Percentiles rank a stretch among this genome's conserved stretches.
phyloP scores from a whole-genome alignment of 306 rosid genomes.

The Spatholobus suberectus region DNA sequence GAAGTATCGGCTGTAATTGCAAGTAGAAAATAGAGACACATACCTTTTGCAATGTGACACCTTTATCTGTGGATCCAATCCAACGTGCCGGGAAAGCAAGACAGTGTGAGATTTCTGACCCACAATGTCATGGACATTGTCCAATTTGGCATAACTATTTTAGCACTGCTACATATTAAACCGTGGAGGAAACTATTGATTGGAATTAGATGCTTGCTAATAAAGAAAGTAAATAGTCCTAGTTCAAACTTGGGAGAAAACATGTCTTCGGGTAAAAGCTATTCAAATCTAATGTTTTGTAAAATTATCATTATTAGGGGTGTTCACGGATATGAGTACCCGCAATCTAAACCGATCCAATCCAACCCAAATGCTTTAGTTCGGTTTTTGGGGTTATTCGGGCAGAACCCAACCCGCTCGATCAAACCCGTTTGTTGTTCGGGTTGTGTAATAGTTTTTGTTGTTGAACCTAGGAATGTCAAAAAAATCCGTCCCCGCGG shows the following conservation, averaged over 20 bases:
- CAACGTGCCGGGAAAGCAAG: conserved; percentile 31
- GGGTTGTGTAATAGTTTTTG: too few relatives aligned
- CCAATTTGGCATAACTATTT: conserved; percentile 29
- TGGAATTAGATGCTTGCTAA: conserved; percentile 26
- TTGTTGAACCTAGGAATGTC: too few relatives aligned
- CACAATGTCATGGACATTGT: conserved; percentile 26
- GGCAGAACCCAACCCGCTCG: too few relatives aligned
- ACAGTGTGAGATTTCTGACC: conserved; percentile 8
- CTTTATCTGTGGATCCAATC: conserved; percentile 33
- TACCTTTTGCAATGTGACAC: conserved; percentile 38
- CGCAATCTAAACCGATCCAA: too few relatives aligned
- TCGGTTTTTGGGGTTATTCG: too few relatives aligned
- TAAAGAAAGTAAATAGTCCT: conserved; percentile 5
- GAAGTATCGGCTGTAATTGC: conserved; percentile 31
- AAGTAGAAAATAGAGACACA: conserved; percentile 18
- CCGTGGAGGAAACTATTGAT: not conserved
- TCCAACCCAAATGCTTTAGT: too few relatives aligned
- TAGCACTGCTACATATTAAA: not conserved
- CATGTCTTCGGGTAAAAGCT: conserved; percentile 25
- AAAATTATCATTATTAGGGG: not conserved
- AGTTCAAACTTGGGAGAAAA: not conserved
- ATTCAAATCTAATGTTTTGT: not conserved
- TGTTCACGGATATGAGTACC: too few relatives aligned
- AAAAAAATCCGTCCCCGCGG: too few relatives aligned
- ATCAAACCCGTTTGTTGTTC: too few relatives aligned